Base-by-base conservation (phyloP, 352 stramenopile species). In the Blastocystis hominis region DNA sequence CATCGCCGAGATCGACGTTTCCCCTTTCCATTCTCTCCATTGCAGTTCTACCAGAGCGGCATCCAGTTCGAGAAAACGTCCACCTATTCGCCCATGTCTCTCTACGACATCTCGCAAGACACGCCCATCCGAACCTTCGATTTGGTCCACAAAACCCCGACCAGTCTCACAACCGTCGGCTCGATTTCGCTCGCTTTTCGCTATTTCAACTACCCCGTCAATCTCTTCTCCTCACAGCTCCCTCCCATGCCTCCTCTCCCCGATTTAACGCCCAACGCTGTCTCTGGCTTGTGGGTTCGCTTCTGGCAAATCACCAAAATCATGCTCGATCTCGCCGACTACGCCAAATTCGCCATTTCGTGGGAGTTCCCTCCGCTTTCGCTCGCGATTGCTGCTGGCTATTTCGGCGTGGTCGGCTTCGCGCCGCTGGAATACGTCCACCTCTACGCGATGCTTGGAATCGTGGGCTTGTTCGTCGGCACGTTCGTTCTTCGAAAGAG, bases 291-390 rank as follows among this genome's bases (percentile, higher is more conserved):
- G 66, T 76, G 66, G 66, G 66, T 76, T 5, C 2, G 66, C 5
- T 36, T 42, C 15, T 76, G 66, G 66, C 66, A 76, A 47, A 54
- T 76, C 66, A 47, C 40, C 5, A 76, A 76, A 30, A 76, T 76
- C 38, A 56, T 56, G 17, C 15, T 76, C 15, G n/a, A 53, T 1
- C 15, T 47, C 10, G 24, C 40, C 15, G 20, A 76, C 15, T 20
- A 24, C 38, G 17, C 55, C 17, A 54, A 59, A 30, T 76, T 76
- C 40, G 30, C 30, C 20, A 42, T 76, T 5, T 76, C 66, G 20
- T 76, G 66, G 66, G 66, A 76, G 46, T 76, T 76, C 24, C 66
- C 66, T 53, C 66, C 66, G 46, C 66, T 76, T 13, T 76, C 66
- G 66, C 30, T 76, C 36, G 46, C 46, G 9, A 59, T 76, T 20